Conservation (phyloP, 129 eudicot genomes). For the Erigeron canadensis region DNA sequence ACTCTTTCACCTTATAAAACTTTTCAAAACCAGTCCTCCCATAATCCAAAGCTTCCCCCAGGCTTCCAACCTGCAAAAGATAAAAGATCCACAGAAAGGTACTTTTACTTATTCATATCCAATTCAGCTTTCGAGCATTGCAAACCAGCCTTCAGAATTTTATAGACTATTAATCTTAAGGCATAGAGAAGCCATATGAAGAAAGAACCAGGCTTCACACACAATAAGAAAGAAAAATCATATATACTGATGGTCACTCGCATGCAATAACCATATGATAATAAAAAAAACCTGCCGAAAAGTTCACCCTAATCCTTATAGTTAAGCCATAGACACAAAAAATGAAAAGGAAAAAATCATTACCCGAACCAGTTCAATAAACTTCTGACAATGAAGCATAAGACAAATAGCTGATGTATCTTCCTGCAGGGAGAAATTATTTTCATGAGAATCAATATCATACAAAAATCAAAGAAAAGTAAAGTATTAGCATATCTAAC, state of each 20-base stretch:
- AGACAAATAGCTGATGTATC: slow-evolving; percentile 68
- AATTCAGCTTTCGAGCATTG: not conserved
- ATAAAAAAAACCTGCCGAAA: not conserved
- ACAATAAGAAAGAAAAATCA: not conserved
- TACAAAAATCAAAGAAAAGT: not conserved
- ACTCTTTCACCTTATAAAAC: slow-evolving; percentile 42
- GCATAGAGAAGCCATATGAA: not conserved
- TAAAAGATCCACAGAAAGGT: not conserved
- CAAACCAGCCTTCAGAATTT: not conserved
- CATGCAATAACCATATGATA: not conserved
- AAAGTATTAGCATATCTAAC: not conserved
- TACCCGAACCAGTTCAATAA: slow-evolving; percentile 95
- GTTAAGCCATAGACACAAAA: not conserved
- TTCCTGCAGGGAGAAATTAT: slow-evolving; percentile 50
- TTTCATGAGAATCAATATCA: not conserved
- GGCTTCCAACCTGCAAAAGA: slow-evolving; percentile 53
- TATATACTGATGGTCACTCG: not conserved
- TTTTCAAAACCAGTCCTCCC: slow-evolving; percentile 66
- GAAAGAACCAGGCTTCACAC: slow-evolving; percentile 4
- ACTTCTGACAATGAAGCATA: slow-evolving; percentile 87
- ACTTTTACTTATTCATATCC: not conserved
- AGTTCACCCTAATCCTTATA: too few species aligned
- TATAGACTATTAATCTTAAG: not conserved
- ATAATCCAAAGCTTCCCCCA: slow-evolving; percentile 73
- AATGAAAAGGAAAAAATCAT: slow-evolving; percentile 9